Evolutionary conservation across 225 moss, liverwort and hornwort species (phyloP).

Genomic region (Antitrichia curtipendula): DNA sequence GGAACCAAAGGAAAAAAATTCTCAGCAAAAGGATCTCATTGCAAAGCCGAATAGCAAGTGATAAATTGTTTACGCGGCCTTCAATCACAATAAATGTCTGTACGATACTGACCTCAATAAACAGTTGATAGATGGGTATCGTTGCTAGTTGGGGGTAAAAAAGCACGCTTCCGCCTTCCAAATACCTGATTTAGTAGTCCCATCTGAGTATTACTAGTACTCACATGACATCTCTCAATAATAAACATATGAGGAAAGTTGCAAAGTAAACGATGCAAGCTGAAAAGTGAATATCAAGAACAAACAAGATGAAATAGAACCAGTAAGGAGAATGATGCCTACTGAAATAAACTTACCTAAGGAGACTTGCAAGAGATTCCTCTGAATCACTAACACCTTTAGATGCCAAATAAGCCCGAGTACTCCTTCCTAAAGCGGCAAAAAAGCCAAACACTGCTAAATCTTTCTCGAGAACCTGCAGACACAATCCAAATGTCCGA

Average conservation of each 20-base stretch:
- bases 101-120: slow-evolving; percentile 39
- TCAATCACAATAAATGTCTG: not conserved
- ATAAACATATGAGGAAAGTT: not conserved
- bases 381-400: slow-evolving; percentile 57
- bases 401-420: slow-evolving; percentile 46
- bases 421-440: slow-evolving; percentile 49
- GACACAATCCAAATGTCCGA: not conserved
- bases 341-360: slow-evolving; percentile 19
- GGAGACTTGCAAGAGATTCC: slow-evolving; percentile 52
- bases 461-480: slow-evolving; percentile 53
- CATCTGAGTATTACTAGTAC: not conserved
- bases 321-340: not conserved
- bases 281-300: not conserved
- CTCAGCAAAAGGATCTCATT: not conserved
- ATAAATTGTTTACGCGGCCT: not conserved
- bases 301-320: not conserved
- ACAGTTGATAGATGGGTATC: slow-evolving; percentile 49
- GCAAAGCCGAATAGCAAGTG: not conserved
- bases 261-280: not conserved
- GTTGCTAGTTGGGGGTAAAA: slow-evolving; percentile 57
- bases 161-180: slow-evolving; percentile 65
- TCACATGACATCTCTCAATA: not conserved
- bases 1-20: not conserved
- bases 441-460: slow-evolving; percentile 60
- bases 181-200: slow-evolving; percentile 20